Evolutionary conservation across 2,329 filamentous ascomycete species (phyloP).

Genomic region (Cryphonectria radicalis): DNA sequence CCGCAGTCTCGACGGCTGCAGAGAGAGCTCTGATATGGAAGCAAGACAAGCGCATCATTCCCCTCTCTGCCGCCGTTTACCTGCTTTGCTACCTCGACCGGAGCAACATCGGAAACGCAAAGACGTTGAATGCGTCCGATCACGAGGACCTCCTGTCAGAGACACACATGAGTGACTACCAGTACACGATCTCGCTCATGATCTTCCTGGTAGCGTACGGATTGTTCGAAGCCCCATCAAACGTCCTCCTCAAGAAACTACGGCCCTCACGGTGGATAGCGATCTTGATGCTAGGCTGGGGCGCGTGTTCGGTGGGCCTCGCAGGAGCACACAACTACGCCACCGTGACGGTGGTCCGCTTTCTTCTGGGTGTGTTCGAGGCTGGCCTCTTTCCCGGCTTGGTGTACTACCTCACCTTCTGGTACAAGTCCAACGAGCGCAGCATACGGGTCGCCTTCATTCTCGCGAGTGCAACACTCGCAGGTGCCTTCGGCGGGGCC

Average conservation of each 20-base stretch:
- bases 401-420: slow-evolving; percentile 68
- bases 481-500: slow-evolving; percentile 72
- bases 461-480: slow-evolving; percentile 68
- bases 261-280: slow-evolving; percentile 65
- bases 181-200: slow-evolving; percentile 60
- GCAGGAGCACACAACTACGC: slow-evolving; percentile 66
- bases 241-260: slow-evolving; percentile 63
- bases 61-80: slow-evolving; percentile 57
- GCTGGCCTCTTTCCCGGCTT: slow-evolving; percentile 64
- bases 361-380: slow-evolving; percentile 70
- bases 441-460: slow-evolving; percentile 72
- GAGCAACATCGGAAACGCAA: slow-evolving; percentile 67
- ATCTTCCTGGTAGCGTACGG: slow-evolving; percentile 64
- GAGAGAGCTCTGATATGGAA: slow-evolving; percentile 38
- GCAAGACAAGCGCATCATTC: slow-evolving; percentile 58
- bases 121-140: slow-evolving; percentile 63
- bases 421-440: slow-evolving; percentile 71
- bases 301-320: slow-evolving; percentile 67
- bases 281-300: slow-evolving; percentile 68
- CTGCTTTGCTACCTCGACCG: slow-evolving; percentile 62
- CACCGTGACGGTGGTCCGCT: slow-evolving; percentile 65
- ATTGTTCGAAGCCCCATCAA: slow-evolving; percentile 65
- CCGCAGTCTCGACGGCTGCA: slow-evolving; percentile 12
- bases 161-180: slow-evolving; percentile 61
- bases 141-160: slow-evolving; percentile 63